These are phyloP conservation scores for Suhomyces emberorum DNA, from an alignment of 805 yeast species.

Conservation along the genomic window DNA sequence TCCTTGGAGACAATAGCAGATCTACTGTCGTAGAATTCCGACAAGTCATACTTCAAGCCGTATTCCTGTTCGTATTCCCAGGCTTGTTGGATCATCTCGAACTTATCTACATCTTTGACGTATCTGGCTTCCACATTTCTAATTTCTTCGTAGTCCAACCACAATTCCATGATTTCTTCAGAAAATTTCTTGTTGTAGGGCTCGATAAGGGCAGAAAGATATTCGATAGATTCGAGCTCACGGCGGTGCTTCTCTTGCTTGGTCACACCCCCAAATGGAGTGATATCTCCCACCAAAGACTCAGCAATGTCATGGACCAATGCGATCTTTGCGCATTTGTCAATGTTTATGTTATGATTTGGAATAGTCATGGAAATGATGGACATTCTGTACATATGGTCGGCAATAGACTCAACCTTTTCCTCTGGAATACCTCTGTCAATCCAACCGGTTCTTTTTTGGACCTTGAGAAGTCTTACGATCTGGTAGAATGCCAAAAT, in stretches of 20 bases:
- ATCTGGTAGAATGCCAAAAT: constrained; percentile 61
- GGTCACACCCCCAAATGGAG: constrained; percentile 65
- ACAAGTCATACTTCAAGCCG: constrained; percentile 54
- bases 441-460: constrained; percentile 92
- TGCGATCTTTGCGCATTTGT: constrained; percentile 79
- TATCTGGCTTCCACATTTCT: constrained; percentile 78
- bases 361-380: constrained; percentile 71
- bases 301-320: constrained; percentile 94
- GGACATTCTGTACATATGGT: constrained; percentile 95
- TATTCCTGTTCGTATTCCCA: constrained; percentile 76
- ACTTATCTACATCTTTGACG: constrained; percentile 92
- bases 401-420: constrained; percentile 73
- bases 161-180: constrained; percentile 60
- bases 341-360: constrained; percentile 50
- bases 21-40: constrained; percentile 67
- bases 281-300: constrained; percentile 89
- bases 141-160: constrained; percentile 89
- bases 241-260: constrained; percentile 83
- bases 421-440: constrained; percentile 53
- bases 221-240: constrained; percentile 70
- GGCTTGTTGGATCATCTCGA: constrained; percentile 78
- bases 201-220: constrained; percentile 54
- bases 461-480: constrained; percentile 67
- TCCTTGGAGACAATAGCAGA: constrained; percentile 65
- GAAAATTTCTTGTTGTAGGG: constrained; percentile 67